These are phyloP conservation scores for Andrographis paniculata DNA, from an alignment of 305 asterid species.

Conservation along the genomic window DNA sequence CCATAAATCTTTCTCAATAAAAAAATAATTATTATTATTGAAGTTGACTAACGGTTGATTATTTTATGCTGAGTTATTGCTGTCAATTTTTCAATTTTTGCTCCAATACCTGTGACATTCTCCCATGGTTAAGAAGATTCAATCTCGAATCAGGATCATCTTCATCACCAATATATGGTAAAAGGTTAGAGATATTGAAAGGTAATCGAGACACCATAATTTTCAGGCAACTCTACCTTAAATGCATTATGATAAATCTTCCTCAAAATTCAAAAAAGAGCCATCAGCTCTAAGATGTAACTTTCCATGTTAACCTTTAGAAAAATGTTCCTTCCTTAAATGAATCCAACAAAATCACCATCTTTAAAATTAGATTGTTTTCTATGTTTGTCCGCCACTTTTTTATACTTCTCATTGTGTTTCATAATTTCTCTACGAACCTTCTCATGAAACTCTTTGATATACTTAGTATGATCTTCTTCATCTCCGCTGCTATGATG, in stretches of 20 bases:
- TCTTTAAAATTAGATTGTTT: neutral
- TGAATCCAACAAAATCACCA: slow-evolving; percentile 12
- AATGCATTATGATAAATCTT: slow-evolving; percentile 7
- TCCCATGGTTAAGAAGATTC: no score
- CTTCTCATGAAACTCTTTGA: no score
- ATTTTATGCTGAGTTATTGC: no score
- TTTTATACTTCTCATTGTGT: no score
- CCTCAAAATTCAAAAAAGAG: slow-evolving; percentile 4
- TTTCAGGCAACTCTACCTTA: slow-evolving; percentile 5
- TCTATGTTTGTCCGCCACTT: neutral
- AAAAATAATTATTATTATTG: no score
- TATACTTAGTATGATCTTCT: neutral
- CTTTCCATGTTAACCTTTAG: no score
- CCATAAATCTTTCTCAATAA: no score
- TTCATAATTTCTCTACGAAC: slow-evolving; percentile 8
- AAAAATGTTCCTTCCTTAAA: slow-evolving; percentile 9
- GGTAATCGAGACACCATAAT: neutral
- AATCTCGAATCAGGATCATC: no score
- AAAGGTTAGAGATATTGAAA: neutral
- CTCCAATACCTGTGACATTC: no score
- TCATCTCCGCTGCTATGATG: neutral
- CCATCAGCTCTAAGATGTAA: no score
- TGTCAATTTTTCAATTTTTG: no score
- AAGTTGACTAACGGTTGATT: no score
- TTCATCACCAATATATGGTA: neutral